Base-by-base conservation (phyloP, 345 rosid genomes). In the Citrus unshiu region DNA sequence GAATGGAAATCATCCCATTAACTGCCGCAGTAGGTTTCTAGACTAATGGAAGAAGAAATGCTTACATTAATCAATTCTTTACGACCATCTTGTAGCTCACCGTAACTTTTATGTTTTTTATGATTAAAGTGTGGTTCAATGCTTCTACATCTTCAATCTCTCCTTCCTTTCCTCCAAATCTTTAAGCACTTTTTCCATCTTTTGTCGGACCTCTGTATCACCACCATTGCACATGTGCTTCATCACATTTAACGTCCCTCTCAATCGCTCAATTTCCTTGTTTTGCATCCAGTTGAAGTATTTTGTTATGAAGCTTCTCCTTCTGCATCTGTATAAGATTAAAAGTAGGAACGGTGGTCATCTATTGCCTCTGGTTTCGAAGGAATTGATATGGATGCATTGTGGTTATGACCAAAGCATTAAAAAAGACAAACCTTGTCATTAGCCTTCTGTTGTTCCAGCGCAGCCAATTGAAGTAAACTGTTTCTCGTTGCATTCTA, bases 21-120 rank as follows among this genome's bases (percentile, higher is more conserved):
- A 34, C 62, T 58, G 71, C 58, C 67, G 39, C 6, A 24, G 51
- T 72, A 29, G 30, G 78, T 39, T 14, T 60, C 29, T 40, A 25
- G 4, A 77, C 66, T 69, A 27, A 9, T 3, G 16, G 73, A 72
- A 70, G 25, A 65, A 37, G 81, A 68, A 46, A 3, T 61, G 86
- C 98, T 78, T 70, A 93, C 98, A 74, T 80, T 89, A 81, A 96
- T 86, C 80, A 96, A 72, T 84, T 91, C 98, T 77, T 87, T 94
- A 65, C 97, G 93, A 77, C 94, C 97, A 22, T 93, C 99, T 83
- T 93, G 94, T 81, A 96, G 90, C 86, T 93, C 98, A 78, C 91
- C 92, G 61, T 94, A 94, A 92, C 89, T 94, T 89, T 82, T 86
- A 21, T 93, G 91, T 83, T 94, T 95, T 83, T 86, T 25, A 94